Percentiles rank a stretch among this genome's conserved stretches.
phyloP scores from a whole-genome alignment of 2,329 filamentous ascomycete species.

The Aureobasidium pullulans region DNA sequence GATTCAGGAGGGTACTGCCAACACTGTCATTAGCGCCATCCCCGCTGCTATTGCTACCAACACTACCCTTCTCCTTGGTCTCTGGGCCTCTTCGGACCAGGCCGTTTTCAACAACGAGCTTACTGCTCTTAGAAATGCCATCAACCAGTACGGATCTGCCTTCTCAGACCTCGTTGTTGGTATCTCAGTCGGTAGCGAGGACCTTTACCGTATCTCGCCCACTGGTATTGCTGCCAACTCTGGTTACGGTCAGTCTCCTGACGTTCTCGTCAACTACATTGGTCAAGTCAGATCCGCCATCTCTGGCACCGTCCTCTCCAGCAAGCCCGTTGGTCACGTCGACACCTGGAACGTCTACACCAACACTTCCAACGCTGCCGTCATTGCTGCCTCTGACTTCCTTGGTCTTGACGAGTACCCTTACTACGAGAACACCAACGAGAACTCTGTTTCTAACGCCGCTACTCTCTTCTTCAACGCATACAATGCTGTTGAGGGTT shows the following conservation, averaged over 20 bases:
- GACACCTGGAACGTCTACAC: slow-evolving; percentile 75
- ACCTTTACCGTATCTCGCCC: slow-evolving; percentile 41
- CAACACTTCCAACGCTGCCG: slow-evolving; percentile 62
- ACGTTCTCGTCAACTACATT: slow-evolving; percentile 62
- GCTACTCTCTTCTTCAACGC: slow-evolving; percentile 62
- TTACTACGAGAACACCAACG: slow-evolving; percentile 67
- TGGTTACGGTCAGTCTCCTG: slow-evolving; percentile 56
- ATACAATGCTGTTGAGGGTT: slow-evolving; percentile 51
- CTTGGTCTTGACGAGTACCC: slow-evolving; percentile 69
- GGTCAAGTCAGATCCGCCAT: slow-evolving; percentile 57
- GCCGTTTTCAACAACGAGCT: slow-evolving; percentile 64
- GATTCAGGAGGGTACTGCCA: slow-evolving; percentile 60
- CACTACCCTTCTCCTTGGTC: slow-evolving; percentile 69
- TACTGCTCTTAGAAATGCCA: slow-evolving; percentile 60
- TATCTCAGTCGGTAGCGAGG: slow-evolving; percentile 81
- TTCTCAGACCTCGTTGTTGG: slow-evolving; percentile 64
- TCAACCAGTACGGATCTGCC: slow-evolving; percentile 57
- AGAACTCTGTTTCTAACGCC: slow-evolving; percentile 59
- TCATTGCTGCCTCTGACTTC: slow-evolving; percentile 67
- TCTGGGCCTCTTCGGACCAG: slow-evolving; percentile 69
- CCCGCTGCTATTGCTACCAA: slow-evolving; percentile 75
- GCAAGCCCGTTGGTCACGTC: slow-evolving; percentile 66
- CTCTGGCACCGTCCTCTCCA: slow-evolving; percentile 48
- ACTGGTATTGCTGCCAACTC: slow-evolving; percentile 54
- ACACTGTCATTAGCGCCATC: slow-evolving; percentile 60